Evolutionary conservation across 2,329 filamentous ascomycete species (phyloP).

Genomic region (Ophiocordyceps polyrhachis-furcata): DNA sequence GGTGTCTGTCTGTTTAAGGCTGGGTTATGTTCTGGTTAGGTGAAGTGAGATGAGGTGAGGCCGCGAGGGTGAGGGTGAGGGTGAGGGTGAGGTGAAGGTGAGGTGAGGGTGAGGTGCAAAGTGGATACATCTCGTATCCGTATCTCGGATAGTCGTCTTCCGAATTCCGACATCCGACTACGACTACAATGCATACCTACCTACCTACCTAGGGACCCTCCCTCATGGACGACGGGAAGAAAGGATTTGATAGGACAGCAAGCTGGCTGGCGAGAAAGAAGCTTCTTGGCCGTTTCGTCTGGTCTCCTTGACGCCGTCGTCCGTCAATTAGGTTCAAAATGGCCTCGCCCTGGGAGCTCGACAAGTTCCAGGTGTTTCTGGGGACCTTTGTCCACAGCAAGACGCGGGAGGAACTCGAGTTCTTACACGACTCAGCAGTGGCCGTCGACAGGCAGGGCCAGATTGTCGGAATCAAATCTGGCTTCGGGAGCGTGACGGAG

Average conservation of each 20-base stretch:
- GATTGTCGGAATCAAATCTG: constrained; percentile 28
- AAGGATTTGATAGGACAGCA: not conserved
- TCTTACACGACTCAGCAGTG: constrained; percentile 29
- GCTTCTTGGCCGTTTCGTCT: not conserved
- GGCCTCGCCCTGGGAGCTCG: constrained; percentile 1
- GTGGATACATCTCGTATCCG: not conserved
- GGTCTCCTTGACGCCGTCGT: too few relatives aligned
- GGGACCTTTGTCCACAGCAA: constrained; percentile 38
- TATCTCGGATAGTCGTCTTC: not conserved
- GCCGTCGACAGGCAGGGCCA: constrained; percentile 29
- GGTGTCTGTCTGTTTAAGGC: too few relatives aligned
- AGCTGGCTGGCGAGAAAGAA: not conserved
- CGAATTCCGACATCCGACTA: not conserved
- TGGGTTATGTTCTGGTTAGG: too few relatives aligned
- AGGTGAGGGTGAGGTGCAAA: not conserved
- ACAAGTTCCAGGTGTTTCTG: constrained; percentile 27
- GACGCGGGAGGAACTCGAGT: constrained; percentile 27
- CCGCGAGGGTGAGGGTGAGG: too few relatives aligned
- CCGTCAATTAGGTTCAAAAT: not conserved
- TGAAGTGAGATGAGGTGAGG: not conserved
- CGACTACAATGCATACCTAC: too few relatives aligned
- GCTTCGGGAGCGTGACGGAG: constrained; percentile 13
- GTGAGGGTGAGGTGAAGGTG: not conserved
- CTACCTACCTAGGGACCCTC: too few relatives aligned
- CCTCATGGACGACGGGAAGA: not conserved